Percentiles rank a stretch among this genome's conserved stretches.
phyloP scores from a whole-genome alignment of 805 yeast genomes.

The Ogataea populi-albae region DNA sequence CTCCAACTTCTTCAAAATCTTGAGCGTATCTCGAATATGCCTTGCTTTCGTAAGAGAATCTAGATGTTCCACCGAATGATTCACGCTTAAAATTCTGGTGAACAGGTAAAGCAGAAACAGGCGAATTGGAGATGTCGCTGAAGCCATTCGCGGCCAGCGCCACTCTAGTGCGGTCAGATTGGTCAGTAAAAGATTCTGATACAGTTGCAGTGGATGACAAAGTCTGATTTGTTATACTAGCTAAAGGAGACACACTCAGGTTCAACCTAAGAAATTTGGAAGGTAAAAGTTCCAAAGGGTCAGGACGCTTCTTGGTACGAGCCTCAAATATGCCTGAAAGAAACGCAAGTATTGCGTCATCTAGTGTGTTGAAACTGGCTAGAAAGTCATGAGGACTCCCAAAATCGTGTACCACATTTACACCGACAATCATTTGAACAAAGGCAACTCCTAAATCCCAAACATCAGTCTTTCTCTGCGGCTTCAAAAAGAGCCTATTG shows the following conservation, averaged over 20 bases:
- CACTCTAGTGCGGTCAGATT: conserved; percentile 2
- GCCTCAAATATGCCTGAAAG: conserved; percentile 61
- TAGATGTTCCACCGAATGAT: conserved; percentile 25
- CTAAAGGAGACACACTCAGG: conserved; percentile 37
- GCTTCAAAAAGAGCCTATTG: conserved; percentile 36
- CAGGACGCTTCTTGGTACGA: conserved; percentile 68
- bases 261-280: conserved; percentile 78
- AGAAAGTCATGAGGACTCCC: conserved; percentile 66
- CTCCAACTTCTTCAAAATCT: conserved; percentile 93
- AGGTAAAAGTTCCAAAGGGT: conserved; percentile 82
- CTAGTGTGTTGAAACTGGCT: conserved; percentile 31
- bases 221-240: conserved; percentile 8
- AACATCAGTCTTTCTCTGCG: conserved; percentile 81
- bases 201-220: neutral
- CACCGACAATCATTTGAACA: conserved; percentile 61
- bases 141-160: conserved; percentile 12
- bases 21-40: conserved; percentile 72
- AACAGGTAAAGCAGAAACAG: conserved; percentile 10
- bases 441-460: conserved; percentile 90
- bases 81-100: conserved; percentile 22
- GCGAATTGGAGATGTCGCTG: conserved; percentile 23
- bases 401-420: conserved; percentile 50
- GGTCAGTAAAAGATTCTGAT: conserved; percentile 1
- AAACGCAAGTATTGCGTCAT: conserved; percentile 63
- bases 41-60: conserved; percentile 18